Base-by-base conservation (phyloP, 257 asterid species). In the Rhazya stricta region DNA sequence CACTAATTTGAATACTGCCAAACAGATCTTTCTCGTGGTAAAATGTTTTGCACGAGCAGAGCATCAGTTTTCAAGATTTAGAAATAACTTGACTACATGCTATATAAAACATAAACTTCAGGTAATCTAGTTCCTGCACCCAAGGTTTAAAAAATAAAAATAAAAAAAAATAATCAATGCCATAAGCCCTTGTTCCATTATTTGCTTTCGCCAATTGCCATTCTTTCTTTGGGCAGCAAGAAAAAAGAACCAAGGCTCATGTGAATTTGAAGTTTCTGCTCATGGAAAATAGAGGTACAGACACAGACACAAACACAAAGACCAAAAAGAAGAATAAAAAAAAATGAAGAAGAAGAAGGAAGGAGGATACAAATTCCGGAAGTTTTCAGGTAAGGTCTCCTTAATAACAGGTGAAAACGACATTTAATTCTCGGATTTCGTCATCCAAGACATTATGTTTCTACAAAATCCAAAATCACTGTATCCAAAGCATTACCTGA, bases 401-500 rank as follows among this genome's bases (percentile, higher is more conserved):
- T 23, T 8, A 32, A 36, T 23, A n/a, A 34, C 8, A 25, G 30
- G 45, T 18, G n/a, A 71, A 34, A 37, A 23, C 36, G 36, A 23
- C 8, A 70, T 46, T 48, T 8, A 7, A 23, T 30, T 71, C 23
- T 34, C 34, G 7, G 13, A 41, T 42, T 42, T 68, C 36, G 58
- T 15, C 68, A 60, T 4, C 45, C 25, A 27, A 69, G 36, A n/a
- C 25, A 30, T n/a, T 7, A 57, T 13, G 56, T 71, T 46, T 21
- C 13, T 10, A 51, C 51, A 63, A 66, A 67, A 42, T n/a, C 15
- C 27, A 30, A 25, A 66, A 29, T 18, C 46, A 70, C 19, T 30
- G 18, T 62, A 51, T 60, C 61, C 30, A 51, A n/a, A 46, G 67
- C 9, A 27, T 30, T 79, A 93, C 99, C 99, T 89, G 97, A 85